Evolutionary conservation across 2,329 filamentous ascomycete genomes (phyloP).

Genomic region (Venturia oleaginea): DNA sequence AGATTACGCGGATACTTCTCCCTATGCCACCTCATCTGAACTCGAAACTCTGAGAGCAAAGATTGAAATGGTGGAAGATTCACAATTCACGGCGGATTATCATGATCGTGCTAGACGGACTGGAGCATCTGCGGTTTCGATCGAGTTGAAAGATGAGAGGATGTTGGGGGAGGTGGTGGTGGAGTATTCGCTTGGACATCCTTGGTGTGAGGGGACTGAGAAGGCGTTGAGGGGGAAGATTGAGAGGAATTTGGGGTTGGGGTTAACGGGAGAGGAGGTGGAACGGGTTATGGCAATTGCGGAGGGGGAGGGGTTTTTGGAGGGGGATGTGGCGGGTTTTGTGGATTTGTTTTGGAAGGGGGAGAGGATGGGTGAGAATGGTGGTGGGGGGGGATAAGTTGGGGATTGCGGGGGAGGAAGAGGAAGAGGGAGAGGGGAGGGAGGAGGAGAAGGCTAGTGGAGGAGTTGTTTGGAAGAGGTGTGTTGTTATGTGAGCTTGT

Average conservation of each 20-base stretch:
- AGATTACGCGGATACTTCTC: conserved; percentile 24
- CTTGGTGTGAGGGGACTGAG: conserved; percentile 17
- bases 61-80: background rate
- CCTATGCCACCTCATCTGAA: conserved; percentile 18
- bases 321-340: background rate
- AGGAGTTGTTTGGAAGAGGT: background rate
- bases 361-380: background rate
- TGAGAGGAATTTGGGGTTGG: conserved; percentile 17
- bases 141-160: conserved; percentile 21
- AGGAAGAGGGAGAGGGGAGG: background rate
- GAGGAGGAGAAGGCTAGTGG: background rate
- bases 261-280: background rate
- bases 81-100: background rate
- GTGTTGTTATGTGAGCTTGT: background rate
- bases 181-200: conserved; percentile 30
- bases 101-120: background rate
- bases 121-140: conserved; percentile 18
- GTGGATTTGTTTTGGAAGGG: conserved; percentile 6
- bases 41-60: background rate
- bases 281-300: background rate
- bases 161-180: conserved; percentile 24
- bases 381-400: background rate
- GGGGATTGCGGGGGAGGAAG: background rate
- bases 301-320: background rate
- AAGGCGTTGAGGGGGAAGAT: conserved; percentile 19